A percentile compares a stretch with the other conserved stretches of the same genome.
Evolutionary conservation across 2,329 filamentous ascomycete species (phyloP).

Genomic region (Fusarium liriodendri): DNA sequence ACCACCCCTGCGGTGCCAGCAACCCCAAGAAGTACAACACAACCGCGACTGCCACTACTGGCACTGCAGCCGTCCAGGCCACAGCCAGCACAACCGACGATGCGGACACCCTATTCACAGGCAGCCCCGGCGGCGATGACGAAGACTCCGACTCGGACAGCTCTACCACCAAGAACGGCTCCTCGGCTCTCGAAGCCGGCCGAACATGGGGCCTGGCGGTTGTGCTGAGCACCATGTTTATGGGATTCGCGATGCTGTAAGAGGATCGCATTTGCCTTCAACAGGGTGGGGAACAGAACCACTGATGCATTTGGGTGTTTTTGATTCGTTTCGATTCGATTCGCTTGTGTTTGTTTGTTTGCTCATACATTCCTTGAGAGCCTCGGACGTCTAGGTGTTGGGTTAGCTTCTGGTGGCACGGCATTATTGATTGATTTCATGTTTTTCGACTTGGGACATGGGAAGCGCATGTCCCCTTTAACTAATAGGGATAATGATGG

Average conservation of each 20-base stretch:
- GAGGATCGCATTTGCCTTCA: not conserved
- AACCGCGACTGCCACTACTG: slow-evolving; percentile 52
- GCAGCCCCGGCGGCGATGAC: slow-evolving; percentile 16
- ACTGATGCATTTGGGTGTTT: not conserved
- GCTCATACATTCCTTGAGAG: slow-evolving; percentile 40
- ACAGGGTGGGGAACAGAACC: not conserved
- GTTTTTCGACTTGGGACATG: slow-evolving; percentile 20
- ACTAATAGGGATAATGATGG: slow-evolving; percentile 39
- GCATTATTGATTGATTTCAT: slow-evolving; percentile 26
- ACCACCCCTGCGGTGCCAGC: slow-evolving; percentile 80
- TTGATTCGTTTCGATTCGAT: slow-evolving; percentile 34
- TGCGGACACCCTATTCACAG: slow-evolving; percentile 51
- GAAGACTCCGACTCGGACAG: slow-evolving; percentile 20
- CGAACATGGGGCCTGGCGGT: slow-evolving; percentile 52
- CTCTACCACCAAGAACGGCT: slow-evolving; percentile 36
- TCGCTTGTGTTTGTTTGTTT: slow-evolving; percentile 25
- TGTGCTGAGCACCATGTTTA: slow-evolving; percentile 53
- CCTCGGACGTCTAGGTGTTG: slow-evolving; percentile 44
- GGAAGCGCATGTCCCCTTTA: slow-evolving; percentile 13
- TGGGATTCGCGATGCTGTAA: slow-evolving; percentile 56
- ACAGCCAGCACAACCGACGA: slow-evolving; percentile 50
- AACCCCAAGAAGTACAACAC: slow-evolving; percentile 70
- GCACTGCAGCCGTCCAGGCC: slow-evolving; percentile 53
- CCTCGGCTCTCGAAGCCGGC: slow-evolving; percentile 49
- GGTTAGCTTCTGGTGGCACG: slow-evolving; percentile 35